Conservation (phyloP, 495 filamentous ascomycete species). For the Halenospora varia region DNA sequence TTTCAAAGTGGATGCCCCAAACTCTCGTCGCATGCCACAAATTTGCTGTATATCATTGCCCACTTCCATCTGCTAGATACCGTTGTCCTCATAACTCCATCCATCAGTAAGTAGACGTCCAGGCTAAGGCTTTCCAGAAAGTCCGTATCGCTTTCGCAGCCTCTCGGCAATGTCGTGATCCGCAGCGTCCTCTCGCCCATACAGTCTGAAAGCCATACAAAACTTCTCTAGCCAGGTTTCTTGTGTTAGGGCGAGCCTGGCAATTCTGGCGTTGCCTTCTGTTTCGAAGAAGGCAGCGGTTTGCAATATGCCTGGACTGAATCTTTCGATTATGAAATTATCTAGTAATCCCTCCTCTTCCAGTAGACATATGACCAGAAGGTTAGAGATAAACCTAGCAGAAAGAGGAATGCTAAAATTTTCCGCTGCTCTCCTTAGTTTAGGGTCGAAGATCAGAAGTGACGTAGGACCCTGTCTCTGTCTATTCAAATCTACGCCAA, state of each 20-base stretch:
- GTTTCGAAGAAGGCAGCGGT: neutral
- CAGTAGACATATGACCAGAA: neutral
- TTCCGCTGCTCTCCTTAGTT: neutral
- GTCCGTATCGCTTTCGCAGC: neutral
- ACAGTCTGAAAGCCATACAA: neutral
- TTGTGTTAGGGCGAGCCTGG: neutral
- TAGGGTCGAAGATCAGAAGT: neutral
- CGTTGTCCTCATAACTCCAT: too few relatives aligned
- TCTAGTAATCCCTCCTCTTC: neutral
- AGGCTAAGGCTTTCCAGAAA: neutral
- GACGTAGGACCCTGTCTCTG: neutral
- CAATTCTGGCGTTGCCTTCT: neutral
- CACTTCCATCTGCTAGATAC: too few relatives aligned
- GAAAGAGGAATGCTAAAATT: neutral
- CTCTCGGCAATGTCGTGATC: neutral
- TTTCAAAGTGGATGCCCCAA: too few relatives aligned
- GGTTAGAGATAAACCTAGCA: neutral
- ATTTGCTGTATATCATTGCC: too few relatives aligned
- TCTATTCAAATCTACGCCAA: neutral
- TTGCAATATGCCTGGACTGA: neutral
- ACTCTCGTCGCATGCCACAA: too few relatives aligned
- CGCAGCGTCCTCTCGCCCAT: neutral
- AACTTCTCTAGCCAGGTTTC: neutral
- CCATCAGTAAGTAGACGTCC: too few relatives aligned
- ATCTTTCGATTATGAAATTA: neutral